Conservation (phyloP, 768 basidiomycete genomes). For the Russula compacta region DNA sequence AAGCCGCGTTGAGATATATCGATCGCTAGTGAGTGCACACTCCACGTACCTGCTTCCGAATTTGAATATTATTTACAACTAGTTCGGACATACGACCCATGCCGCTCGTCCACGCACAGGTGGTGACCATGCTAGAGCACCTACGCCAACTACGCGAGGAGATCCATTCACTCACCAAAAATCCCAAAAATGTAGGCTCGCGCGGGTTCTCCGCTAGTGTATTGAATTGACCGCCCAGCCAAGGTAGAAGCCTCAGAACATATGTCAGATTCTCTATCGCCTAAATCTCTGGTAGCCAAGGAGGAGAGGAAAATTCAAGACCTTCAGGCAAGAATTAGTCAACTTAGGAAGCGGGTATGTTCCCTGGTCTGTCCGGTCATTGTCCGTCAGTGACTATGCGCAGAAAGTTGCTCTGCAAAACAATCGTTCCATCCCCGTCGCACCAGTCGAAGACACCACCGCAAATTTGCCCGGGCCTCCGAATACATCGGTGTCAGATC, state of each 20-base stretch:
- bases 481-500: constrained; percentile 22
- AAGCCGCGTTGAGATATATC: constrained; percentile 67
- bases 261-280: constrained; percentile 23
- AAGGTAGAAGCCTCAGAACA: constrained; percentile 22
- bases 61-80: neutral
- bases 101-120: constrained; percentile 40
- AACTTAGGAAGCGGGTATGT: constrained; percentile 33
- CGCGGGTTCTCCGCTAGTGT: neutral
- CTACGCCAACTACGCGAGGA: constrained; percentile 31
- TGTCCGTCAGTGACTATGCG: neutral
- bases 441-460: constrained; percentile 19
- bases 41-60: neutral
- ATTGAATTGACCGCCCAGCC: constrained; percentile 18
- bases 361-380: neutral
- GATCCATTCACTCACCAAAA: constrained; percentile 29
- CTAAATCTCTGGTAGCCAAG: constrained; percentile 27
- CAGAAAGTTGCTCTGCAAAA: constrained; percentile 27
- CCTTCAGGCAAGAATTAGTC: constrained; percentile 34
- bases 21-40: constrained; percentile 57
- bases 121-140: constrained; percentile 31
- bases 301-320: constrained; percentile 38
- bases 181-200: constrained; percentile 33
- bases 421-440: constrained; percentile 16
- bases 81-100: constrained; percentile 36
- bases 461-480: constrained; percentile 21